Percentiles rank a stretch among this genome's conserved stretches.
Conservation (phyloP, 2,329 filamentous ascomycete genomes). For the Colletotrichum lini region DNA sequence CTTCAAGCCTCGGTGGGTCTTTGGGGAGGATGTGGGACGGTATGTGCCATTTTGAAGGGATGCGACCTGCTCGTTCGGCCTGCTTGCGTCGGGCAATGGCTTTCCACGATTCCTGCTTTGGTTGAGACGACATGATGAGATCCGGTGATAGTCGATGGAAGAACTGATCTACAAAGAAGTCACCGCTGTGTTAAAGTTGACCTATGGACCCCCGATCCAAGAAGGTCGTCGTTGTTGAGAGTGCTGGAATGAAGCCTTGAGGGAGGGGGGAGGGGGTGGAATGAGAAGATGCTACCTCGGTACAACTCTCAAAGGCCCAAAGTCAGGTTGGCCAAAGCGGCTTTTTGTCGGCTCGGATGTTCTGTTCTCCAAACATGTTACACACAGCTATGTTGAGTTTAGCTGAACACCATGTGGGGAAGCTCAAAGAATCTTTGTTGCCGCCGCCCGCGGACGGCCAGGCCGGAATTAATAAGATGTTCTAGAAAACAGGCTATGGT, state of each 20-base stretch:
- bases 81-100: constrained; percentile 31
- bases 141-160: fast-evolving
- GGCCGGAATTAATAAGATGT: not conserved
- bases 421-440: not conserved
- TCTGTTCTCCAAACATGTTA: not conserved
- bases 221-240: no score
- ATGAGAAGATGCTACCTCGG: not conserved
- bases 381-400: not conserved
- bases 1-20: constrained; percentile 16
- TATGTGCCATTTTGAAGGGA: constrained; percentile 34
- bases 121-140: constrained; percentile 1
- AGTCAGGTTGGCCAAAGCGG: not conserved
- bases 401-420: not conserved
- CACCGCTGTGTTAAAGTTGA: not conserved
- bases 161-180: no score
- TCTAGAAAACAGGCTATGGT: not conserved
- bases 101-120: constrained; percentile 24
- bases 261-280: not conserved
- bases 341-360: not conserved
- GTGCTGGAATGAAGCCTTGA: not conserved
- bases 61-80: constrained; percentile 16
- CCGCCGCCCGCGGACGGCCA: not conserved
- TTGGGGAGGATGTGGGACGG: constrained; percentile 1
- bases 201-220: no score
- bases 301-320: not conserved